Percentiles rank a stretch among this genome's conserved stretches.
Conservation (phyloP, 2,329 filamentous ascomycete genomes). For the Scolecobasidium constrictum region DNA sequence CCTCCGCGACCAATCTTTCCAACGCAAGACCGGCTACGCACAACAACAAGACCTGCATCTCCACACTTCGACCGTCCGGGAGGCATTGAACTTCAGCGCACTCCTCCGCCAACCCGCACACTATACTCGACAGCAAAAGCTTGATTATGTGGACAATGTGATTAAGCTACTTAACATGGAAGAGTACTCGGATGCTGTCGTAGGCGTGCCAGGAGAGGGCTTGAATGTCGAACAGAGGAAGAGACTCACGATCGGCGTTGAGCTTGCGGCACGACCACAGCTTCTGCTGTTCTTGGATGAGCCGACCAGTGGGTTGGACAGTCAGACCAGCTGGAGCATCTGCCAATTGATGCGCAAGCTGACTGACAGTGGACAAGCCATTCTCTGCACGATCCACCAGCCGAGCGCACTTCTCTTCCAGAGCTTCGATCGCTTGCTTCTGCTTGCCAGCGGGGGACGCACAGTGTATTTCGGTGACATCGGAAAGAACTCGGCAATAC, state of each 20-base stretch:
- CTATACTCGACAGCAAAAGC: slow-evolving; percentile 39
- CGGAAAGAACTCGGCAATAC: slow-evolving; percentile 28
- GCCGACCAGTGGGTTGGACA: slow-evolving; percentile 49
- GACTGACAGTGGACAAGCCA: slow-evolving; percentile 34
- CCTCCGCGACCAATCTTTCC: slow-evolving; percentile 50
- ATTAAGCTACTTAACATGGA: slow-evolving; percentile 54
- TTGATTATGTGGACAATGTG: slow-evolving; percentile 55
- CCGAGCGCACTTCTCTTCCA: slow-evolving; percentile 34
- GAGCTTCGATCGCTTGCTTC: slow-evolving; percentile 32
- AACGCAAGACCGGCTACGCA: slow-evolving; percentile 55
- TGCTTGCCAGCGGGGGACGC: slow-evolving; percentile 32
- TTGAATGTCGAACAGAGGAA: slow-evolving; percentile 62
- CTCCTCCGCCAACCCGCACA: slow-evolving; percentile 23
- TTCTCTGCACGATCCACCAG: slow-evolving; percentile 39
- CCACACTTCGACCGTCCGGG: slow-evolving; percentile 26
- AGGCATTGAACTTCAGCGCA: slow-evolving; percentile 8
- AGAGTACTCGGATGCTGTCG: slow-evolving; percentile 56
- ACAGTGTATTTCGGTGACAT: slow-evolving; percentile 38
- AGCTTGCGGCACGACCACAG: slow-evolving; percentile 57
- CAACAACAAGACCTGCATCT: slow-evolving; percentile 23
- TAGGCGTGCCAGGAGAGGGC: slow-evolving; percentile 33
- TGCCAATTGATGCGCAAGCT: slow-evolving; percentile 51
- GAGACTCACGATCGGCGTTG: slow-evolving; percentile 62
- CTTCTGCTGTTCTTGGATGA: slow-evolving; percentile 53
- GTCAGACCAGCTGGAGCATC: slow-evolving; percentile 53